Conservation (phyloP, 2,329 filamentous ascomycete genomes). For the Neonectria punicea region DNA sequence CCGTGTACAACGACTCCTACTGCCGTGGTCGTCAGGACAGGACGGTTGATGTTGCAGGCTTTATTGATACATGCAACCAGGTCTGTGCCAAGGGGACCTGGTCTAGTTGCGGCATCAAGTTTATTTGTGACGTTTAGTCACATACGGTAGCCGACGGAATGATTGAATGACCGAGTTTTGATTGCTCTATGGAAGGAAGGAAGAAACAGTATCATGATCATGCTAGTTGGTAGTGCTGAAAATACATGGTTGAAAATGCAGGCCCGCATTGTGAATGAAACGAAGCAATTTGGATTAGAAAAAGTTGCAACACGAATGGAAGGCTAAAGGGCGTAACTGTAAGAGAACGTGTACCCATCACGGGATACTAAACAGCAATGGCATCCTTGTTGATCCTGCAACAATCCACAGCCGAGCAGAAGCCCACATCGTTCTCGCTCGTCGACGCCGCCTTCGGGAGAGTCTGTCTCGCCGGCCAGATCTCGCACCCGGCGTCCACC, state of each 20-base stretch:
- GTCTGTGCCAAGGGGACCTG: not conserved
- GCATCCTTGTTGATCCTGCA: slow-evolving; percentile 39
- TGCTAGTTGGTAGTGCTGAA: not conserved
- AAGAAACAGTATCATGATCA: not conserved
- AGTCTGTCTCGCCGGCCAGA: slow-evolving; percentile 61
- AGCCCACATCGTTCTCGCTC: slow-evolving; percentile 44
- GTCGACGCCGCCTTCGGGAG: slow-evolving; percentile 42
- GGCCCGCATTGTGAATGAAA: not conserved
- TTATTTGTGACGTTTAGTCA: not conserved
- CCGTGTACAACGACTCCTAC: not conserved
- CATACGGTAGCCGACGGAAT: not conserved
- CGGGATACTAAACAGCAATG: slow-evolving; percentile 30
- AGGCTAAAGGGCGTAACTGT: not conserved
- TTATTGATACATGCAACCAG: not conserved
- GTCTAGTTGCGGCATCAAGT: not conserved
- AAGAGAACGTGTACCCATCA: not conserved
- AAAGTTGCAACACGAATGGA: not conserved
- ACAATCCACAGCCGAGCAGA: slow-evolving; percentile 51
- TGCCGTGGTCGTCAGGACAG: not conserved
- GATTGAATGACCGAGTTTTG: not conserved
- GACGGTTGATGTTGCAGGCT: not conserved
- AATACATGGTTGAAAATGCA: not conserved
- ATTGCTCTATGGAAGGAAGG: not conserved
- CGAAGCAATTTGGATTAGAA: not conserved
- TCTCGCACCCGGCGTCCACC: slow-evolving; percentile 55